Conservation (phyloP, 2,329 filamentous ascomycete species). For the Cladosporium oxysporum region DNA sequence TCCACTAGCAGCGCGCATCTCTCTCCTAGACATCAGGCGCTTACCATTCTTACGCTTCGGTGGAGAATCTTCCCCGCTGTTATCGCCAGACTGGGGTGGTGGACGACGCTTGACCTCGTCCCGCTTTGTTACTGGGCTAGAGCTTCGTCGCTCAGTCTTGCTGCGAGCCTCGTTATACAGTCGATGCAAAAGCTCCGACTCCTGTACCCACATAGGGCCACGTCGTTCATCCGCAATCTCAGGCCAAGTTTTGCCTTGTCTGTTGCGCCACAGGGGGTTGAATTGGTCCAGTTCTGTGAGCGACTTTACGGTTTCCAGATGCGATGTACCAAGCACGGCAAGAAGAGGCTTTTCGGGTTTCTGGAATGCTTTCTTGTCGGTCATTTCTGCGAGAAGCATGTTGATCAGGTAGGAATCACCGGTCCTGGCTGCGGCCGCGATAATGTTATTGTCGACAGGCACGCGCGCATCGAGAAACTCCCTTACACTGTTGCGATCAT, state of each 20-base stretch:
- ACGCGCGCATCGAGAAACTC: constrained; percentile 49
- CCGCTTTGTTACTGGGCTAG: constrained; percentile 39
- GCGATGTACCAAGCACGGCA: constrained; percentile 85
- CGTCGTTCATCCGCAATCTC: constrained; percentile 81
- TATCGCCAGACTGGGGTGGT: constrained; percentile 23
- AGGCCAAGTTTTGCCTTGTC: constrained; percentile 77
- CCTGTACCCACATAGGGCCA: constrained; percentile 87
- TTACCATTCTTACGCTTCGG: constrained; percentile 36
- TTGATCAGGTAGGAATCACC: constrained; percentile 88
- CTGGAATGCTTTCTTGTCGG: constrained; percentile 59
- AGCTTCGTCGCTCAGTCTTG: constrained; percentile 32
- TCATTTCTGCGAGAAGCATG: constrained; percentile 59
- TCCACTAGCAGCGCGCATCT: constrained; percentile 37
- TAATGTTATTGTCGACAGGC: constrained; percentile 71
- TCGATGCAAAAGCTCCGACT: constrained; percentile 76
- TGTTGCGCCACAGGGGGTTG: constrained; percentile 73
- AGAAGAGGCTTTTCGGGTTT: constrained; percentile 91
- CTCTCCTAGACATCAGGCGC: constrained; percentile 38
- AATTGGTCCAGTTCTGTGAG: constrained; percentile 57
- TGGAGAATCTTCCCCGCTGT: constrained; percentile 29
- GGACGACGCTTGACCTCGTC: constrained; percentile 32
- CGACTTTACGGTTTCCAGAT: constrained; percentile 75
- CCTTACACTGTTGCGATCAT: constrained; percentile 50
- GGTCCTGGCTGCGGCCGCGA: constrained; percentile 88
- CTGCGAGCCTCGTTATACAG: constrained; percentile 61